Percentiles rank a stretch among this genome's conserved stretches.
Evolutionary conservation across 2,329 filamentous ascomycete species (phyloP).

Genomic region (Cryphonectria parasitica): DNA sequence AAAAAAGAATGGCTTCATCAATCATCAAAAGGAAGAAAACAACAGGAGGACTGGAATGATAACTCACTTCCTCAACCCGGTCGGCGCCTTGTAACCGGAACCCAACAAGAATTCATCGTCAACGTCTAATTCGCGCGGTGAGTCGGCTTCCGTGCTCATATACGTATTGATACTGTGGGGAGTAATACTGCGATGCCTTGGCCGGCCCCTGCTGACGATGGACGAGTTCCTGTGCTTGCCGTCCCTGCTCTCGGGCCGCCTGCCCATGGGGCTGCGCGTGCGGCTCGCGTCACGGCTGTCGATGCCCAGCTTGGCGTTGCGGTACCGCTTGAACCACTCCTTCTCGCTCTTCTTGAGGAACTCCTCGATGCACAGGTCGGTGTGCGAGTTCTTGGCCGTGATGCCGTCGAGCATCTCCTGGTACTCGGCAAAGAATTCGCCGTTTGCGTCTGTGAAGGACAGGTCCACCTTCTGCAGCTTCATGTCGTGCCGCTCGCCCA

Average conservation of each 20-base stretch:
- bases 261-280: conserved; percentile 34
- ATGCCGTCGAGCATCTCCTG: conserved; percentile 60
- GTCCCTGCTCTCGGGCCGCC: conserved; percentile 37
- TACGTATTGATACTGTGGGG: conserved; percentile 30
- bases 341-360: conserved; percentile 69
- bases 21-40: too few species aligned
- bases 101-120: conserved; percentile 56
- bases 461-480: conserved; percentile 69
- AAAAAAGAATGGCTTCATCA: conserved; percentile 4
- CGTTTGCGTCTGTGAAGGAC: conserved; percentile 68
- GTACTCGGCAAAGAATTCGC: conserved; percentile 63
- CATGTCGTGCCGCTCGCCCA: conserved; percentile 64
- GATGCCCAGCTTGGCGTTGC: conserved; percentile 61
- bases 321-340: conserved; percentile 65
- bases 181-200: conserved; percentile 30
- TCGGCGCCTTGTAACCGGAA: conserved; percentile 59
- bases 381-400: conserved; percentile 59
- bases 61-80: conserved; percentile 55
- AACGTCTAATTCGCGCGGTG: conserved; percentile 31
- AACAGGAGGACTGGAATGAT: neutral
- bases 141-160: conserved; percentile 29
- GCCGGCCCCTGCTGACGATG: conserved; percentile 33
- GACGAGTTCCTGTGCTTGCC: conserved; percentile 44
- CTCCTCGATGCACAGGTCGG: conserved; percentile 65
- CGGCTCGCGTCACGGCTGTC: conserved; percentile 44